Percentiles rank a stretch among this genome's conserved stretches.
Conservation (phyloP, 2,329 filamentous ascomycete genomes). For the Penicillium expansum region DNA sequence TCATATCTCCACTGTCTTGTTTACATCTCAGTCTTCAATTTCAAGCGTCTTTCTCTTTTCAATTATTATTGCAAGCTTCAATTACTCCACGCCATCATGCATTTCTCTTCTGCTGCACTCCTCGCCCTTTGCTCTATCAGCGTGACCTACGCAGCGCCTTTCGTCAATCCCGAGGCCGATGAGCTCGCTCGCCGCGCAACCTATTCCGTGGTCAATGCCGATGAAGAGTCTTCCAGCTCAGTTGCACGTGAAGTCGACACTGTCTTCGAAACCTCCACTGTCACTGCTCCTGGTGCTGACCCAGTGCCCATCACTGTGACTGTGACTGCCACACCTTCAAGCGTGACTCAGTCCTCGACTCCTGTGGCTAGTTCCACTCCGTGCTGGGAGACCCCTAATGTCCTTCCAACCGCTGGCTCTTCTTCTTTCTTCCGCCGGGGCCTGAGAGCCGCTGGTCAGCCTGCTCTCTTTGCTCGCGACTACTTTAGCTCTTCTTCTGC, state of each 20-base stretch:
- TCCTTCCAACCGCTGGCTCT: neutral
- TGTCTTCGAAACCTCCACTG: constrained; percentile 20
- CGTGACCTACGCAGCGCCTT: constrained; percentile 29
- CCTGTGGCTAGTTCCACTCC: constrained; percentile 15
- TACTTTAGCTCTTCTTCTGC: constrained; percentile 8
- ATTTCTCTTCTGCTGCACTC: constrained; percentile 28
- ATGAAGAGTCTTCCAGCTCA: constrained; percentile 20
- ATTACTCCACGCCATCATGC: constrained; percentile 25
- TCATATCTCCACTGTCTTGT: neutral
- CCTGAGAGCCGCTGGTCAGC: constrained; percentile 20
- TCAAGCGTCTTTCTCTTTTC: constrained; percentile 1
- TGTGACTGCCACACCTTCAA: constrained; percentile 21
- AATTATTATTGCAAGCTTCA: neutral
- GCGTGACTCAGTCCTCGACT: constrained; percentile 4
- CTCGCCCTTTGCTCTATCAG: constrained; percentile 29
- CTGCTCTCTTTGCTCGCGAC: constrained; percentile 11
- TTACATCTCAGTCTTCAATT: constrained; percentile 4
- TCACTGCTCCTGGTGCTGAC: constrained; percentile 14
- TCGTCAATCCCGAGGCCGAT: constrained; percentile 23
- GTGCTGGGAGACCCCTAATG: neutral
- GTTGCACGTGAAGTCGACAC: constrained; percentile 20
- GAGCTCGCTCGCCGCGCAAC: constrained; percentile 26
- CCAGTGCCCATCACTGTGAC: constrained; percentile 14
- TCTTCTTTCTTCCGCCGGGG: constrained; percentile 21
- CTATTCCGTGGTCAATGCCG: constrained; percentile 37